A percentile compares a stretch with the other conserved stretches of the same genome.
Conservation (phyloP, 139 green algal genomes). For the Coelastrella sp. region DNA sequence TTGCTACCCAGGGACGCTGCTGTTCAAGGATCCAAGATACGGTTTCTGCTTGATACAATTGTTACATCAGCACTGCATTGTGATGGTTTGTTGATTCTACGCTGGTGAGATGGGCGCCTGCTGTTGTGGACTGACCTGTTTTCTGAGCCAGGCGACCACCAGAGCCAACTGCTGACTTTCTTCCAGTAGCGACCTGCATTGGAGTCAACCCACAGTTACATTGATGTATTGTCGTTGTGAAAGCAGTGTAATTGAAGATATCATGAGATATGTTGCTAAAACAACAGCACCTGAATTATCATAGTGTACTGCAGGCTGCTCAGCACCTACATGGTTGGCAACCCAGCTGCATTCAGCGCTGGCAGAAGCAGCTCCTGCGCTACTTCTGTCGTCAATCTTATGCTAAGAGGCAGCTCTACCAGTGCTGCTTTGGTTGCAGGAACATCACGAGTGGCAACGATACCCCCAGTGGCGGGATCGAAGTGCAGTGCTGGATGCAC, state of each 20-base stretch:
- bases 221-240: too few species aligned
- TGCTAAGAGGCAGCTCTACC: slow-evolving; percentile 20
- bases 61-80: too few species aligned
- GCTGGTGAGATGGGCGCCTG: too few species aligned
- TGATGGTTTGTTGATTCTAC: too few species aligned
- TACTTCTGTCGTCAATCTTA: neutral
- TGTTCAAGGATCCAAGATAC: too few species aligned
- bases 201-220: neutral
- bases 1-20: too few species aligned
- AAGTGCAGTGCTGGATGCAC: slow-evolving; percentile 5
- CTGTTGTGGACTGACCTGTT: slow-evolving; percentile 15
- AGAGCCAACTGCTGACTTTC: slow-evolving; percentile 21
- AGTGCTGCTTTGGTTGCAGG: neutral
- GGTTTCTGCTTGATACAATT: too few species aligned
- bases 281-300: too few species aligned
- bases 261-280: too few species aligned
- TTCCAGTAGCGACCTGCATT: slow-evolving; percentile 12
- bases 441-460: slow-evolving; percentile 16
- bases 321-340: slow-evolving; percentile 27
- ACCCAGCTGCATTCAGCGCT: slow-evolving; percentile 14
- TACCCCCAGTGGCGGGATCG: neutral
- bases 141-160: slow-evolving; percentile 6
- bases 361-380: slow-evolving; percentile 32
- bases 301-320: too few species aligned
- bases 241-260: too few species aligned